A percentile compares a stretch with the other conserved stretches of the same genome.
phyloP scores from a whole-genome alignment of 1,139 yeast genomes.

The Arxiozyma heterogenica region DNA sequence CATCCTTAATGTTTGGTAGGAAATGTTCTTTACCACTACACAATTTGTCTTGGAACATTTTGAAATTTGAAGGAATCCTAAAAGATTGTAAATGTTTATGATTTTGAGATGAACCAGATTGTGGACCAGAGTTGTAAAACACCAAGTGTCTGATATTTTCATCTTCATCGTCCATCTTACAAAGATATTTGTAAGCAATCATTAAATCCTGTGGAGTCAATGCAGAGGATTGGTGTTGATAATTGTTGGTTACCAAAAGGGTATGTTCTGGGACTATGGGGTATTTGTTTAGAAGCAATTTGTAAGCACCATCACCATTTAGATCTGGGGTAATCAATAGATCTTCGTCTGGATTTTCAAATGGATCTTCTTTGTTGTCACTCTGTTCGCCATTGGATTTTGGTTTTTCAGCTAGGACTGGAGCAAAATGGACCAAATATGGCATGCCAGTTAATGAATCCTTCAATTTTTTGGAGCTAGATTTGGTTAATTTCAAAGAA shows the following conservation, averaged over 20 bases:
- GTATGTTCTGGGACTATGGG: constrained; percentile 77
- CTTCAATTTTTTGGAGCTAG: constrained; percentile 25
- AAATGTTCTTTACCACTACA: constrained; percentile 41
- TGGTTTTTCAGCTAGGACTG: constrained; percentile 53
- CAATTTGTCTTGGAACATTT: constrained; percentile 52
- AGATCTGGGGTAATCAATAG: constrained; percentile 48
- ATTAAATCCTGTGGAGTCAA: constrained; percentile 58
- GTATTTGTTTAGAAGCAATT: constrained; percentile 71
- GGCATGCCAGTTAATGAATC: constrained; percentile 31
- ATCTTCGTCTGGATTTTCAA: constrained; percentile 69
- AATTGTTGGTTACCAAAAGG: constrained; percentile 64
- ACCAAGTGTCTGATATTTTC: constrained; percentile 48
- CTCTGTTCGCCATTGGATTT: constrained; percentile 27
- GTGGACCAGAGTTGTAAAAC: constrained; percentile 79
- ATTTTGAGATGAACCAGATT: constrained; percentile 87
- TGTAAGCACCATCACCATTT: constrained; percentile 44
- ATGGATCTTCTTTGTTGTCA: constrained; percentile 49
- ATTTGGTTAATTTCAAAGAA: constrained; percentile 31
- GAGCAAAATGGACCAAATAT: constrained; percentile 36
- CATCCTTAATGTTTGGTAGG: constrained; percentile 44
- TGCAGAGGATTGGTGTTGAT: constrained; percentile 63
- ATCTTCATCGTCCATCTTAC: constrained; percentile 30
- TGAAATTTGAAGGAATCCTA: constrained; percentile 52
- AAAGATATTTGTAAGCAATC: constrained; percentile 48
- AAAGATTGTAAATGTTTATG: constrained; percentile 89